Base-by-base conservation (phyloP, 306 rosid genomes). In the Rosa multiflora region DNA sequence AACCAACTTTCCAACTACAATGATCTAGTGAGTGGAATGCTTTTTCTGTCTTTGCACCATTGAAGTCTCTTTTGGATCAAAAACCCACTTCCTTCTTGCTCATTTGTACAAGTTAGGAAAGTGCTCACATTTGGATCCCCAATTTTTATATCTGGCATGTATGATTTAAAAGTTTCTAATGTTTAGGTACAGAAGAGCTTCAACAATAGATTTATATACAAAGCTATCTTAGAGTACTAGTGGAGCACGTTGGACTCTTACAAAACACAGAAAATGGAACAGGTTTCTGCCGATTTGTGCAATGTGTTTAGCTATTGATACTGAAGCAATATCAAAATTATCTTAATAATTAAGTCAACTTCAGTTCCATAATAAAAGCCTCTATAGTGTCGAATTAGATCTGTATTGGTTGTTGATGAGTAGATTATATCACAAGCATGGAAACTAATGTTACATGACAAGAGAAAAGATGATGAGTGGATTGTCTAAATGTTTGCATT, bases 221-320 rank as follows among this genome's bases (percentile, higher is more conserved):
- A 74, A 15, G 52, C 13, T 73, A 74, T 74, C 67, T 20, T 14
- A 56, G 37, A n/a, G 69, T 63, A 26, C 20, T 47, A 59, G 78
- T 74, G 56, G 43, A 58, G 12, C 10, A 13, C 51, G 21, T 23
- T 37, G 37, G 40, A 52, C 64, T 32, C 64, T 52, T 12, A 37
- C 17, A n/a, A 17, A 56, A 72, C 48, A 18, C 10, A 17, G 46
- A 42, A 71, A 52, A 35, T 74, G 39, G 47, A 39, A 39, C 21
- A 73, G 35, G 67, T 40, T 40, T 32, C n/a, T 72, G 64, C 29
- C 35, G 76, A 35, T 17, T 35, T 32, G 63, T 72, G 76, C 48
- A 72, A 51, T 52, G 48, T 72, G 37, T n/a, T 20, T 51, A 72
- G 67, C 68, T 12, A 12, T 5, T 12, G 39, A 8, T 40, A 21